Percentiles rank a stretch among this genome's conserved stretches.
These are phyloP conservation scores for Avena sativa DNA, from an alignment of 176 grass and related monocot species.

Conservation along the genomic window DNA sequence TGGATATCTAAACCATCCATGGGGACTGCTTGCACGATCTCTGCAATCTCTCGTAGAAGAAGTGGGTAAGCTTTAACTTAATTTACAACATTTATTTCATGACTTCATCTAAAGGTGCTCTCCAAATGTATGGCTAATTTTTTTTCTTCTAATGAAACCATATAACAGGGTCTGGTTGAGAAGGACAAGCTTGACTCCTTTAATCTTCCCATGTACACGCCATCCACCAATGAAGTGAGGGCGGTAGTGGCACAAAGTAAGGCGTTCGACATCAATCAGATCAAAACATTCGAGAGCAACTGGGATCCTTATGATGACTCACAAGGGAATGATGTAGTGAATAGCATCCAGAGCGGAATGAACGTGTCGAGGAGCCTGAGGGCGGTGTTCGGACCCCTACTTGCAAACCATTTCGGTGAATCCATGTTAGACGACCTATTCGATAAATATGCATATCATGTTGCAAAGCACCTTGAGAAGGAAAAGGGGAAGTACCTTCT, in stretches of 20 bases:
- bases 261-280: slow-evolving; percentile 45
- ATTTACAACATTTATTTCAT: not conserved
- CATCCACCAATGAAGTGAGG: slow-evolving; percentile 45
- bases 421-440: slow-evolving; percentile 39
- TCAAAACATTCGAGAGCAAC: slow-evolving; percentile 35
- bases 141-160: not conserved
- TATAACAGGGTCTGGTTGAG: slow-evolving; percentile 40
- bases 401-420: slow-evolving; percentile 36
- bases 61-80: not conserved
- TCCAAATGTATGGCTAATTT: not conserved
- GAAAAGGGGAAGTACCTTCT: slow-evolving; percentile 28
- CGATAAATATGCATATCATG: not conserved
- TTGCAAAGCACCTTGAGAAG: slow-evolving; percentile 28
- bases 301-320: slow-evolving; percentile 42
- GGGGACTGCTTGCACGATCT: slow-evolving; percentile 16
- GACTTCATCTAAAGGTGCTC: not conserved
- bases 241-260: not conserved
- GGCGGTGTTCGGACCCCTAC: slow-evolving; percentile 6
- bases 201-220: slow-evolving; percentile 43
- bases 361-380: slow-evolving; percentile 25
- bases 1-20: not conserved
- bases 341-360: not conserved
- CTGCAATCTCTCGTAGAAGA: slow-evolving; percentile 12
- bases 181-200: slow-evolving; percentile 54
- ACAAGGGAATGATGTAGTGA: not conserved